Conservation (phyloP, 371 early-diverging fungal genomes). For the Conidiobolus incongruus region DNA sequence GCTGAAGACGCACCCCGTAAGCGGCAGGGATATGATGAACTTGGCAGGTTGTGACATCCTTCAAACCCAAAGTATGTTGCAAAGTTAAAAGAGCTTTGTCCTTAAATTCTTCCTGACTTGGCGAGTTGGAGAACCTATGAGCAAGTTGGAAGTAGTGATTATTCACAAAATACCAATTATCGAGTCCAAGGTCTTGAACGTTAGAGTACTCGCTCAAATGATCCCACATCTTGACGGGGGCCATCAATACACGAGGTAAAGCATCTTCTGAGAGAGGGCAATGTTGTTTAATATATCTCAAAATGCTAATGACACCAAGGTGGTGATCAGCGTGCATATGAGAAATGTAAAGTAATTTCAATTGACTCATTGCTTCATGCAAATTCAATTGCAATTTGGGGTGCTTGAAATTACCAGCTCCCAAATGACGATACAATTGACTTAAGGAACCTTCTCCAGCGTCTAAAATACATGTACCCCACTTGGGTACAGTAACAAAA, state of each 20-base stretch:
- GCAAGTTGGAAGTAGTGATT: too few relatives aligned
- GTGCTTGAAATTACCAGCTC: constrained; percentile 8
- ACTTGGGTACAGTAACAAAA: constrained; percentile 30
- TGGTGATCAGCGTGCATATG: constrained; percentile 99
- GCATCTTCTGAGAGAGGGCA: background rate
- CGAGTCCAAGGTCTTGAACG: constrained; percentile 31
- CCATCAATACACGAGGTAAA: constrained; percentile 39
- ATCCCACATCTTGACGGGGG: constrained; percentile 25
- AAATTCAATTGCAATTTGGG: constrained; percentile 4
- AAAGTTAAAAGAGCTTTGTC: too few relatives aligned
- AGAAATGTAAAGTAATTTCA: constrained; percentile 75
- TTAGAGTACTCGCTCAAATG: constrained; percentile 50
- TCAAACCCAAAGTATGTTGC: constrained; percentile 31
- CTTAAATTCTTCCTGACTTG: too few relatives aligned
- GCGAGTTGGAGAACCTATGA: too few relatives aligned
- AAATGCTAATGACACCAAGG: constrained; percentile 62
- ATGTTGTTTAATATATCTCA: constrained; percentile 25
- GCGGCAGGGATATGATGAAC: constrained; percentile 65
- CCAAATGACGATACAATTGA: constrained; percentile 71
- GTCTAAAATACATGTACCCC: constrained; percentile 67
- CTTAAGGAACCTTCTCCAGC: constrained; percentile 95
- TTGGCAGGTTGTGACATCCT: constrained; percentile 27
- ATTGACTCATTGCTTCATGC: constrained; percentile 15
- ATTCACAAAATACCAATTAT: constrained; percentile 16
- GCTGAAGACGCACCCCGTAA: constrained; percentile 47